These are phyloP conservation scores for Hyphodiscus sp. DNA, from an alignment of 2,329 filamentous ascomycete genomes.

Conservation along the genomic window DNA sequence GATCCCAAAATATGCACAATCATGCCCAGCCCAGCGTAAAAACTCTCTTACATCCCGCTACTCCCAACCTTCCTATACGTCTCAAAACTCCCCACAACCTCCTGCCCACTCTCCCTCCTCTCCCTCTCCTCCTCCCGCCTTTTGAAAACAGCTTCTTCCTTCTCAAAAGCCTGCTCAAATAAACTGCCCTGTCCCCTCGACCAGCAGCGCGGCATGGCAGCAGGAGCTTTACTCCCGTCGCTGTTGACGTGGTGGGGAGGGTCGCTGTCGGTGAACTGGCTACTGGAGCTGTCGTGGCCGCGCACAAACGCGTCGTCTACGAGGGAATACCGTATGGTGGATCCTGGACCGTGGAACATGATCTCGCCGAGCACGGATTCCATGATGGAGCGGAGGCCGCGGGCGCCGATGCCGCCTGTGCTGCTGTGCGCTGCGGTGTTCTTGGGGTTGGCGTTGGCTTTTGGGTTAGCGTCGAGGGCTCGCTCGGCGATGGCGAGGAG, in stretches of 20 bases:
- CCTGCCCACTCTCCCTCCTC: not conserved
- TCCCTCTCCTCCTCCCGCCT: slow-evolving; percentile 6
- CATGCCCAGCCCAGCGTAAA: not conserved
- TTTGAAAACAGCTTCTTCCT: slow-evolving; percentile 45
- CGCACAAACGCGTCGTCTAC: slow-evolving; percentile 52
- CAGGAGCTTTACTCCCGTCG: not conserved
- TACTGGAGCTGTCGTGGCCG: not conserved
- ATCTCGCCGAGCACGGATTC: slow-evolving; percentile 71
- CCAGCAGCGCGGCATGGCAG: slow-evolving; percentile 43
- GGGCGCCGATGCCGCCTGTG: slow-evolving; percentile 74
- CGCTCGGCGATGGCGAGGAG: slow-evolving; percentile 70
- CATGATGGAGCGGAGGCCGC: slow-evolving; percentile 74
- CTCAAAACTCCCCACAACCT: slow-evolving; percentile 19
- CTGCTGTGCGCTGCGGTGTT: too few species aligned
- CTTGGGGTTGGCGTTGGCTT: not conserved
- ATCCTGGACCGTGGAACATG: slow-evolving; percentile 69
- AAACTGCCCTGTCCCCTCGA: slow-evolving; percentile 65
- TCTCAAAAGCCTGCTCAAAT: slow-evolving; percentile 59
- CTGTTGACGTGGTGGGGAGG: too few species aligned
- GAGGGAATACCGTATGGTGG: slow-evolving; percentile 61
- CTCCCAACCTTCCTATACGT: slow-evolving; percentile 22
- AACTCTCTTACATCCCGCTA: slow-evolving; percentile 21
- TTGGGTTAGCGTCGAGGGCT: slow-evolving; percentile 18
- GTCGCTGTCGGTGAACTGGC: not conserved
- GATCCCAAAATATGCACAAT: not conserved